Evolutionary conservation across 495 filamentous ascomycete genomes (phyloP).

Genomic region (Trichoderma gamsii): DNA sequence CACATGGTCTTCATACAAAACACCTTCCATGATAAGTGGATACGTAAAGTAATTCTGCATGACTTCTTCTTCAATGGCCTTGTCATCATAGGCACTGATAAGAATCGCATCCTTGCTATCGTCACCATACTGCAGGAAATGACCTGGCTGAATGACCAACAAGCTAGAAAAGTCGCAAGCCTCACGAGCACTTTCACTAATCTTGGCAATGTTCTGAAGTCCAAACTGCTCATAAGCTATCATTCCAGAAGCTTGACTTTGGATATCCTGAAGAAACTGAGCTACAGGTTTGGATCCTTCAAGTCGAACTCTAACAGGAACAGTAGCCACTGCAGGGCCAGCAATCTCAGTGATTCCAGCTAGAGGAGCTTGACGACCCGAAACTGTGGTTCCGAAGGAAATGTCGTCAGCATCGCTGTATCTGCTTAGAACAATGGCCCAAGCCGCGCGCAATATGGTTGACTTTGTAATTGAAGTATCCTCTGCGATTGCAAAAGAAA

Average conservation of each 20-base stretch:
- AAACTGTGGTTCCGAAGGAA: slow-evolving; percentile 42
- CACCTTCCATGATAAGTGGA: neutral
- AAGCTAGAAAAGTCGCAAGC: neutral
- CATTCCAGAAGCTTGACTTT: slow-evolving; percentile 31
- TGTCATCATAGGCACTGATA: neutral
- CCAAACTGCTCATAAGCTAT: slow-evolving; percentile 42
- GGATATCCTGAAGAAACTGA: slow-evolving; percentile 25
- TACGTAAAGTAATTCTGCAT: slow-evolving; percentile 11
- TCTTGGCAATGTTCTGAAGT: slow-evolving; percentile 33
- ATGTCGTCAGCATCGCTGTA: slow-evolving; percentile 37
- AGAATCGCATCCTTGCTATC: neutral
- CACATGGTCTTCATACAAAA: neutral
- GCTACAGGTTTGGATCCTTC: slow-evolving; percentile 14
- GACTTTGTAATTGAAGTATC: slow-evolving; percentile 31
- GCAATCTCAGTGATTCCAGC: slow-evolving; percentile 40
- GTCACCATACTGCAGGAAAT: slow-evolving; percentile 1
- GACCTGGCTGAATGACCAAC: neutral
- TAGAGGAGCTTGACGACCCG: slow-evolving; percentile 42
- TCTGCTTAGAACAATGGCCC: slow-evolving; percentile 36
- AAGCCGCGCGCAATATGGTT: slow-evolving; percentile 40
- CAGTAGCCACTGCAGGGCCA: slow-evolving; percentile 52
- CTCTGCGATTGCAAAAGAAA: slow-evolving; percentile 5
- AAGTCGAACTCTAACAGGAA: slow-evolving; percentile 42
- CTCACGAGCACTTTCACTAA: neutral
- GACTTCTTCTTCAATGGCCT: neutral